Conservation (phyloP, 2,329 filamentous ascomycete genomes). For the Triangularia setosa region DNA sequence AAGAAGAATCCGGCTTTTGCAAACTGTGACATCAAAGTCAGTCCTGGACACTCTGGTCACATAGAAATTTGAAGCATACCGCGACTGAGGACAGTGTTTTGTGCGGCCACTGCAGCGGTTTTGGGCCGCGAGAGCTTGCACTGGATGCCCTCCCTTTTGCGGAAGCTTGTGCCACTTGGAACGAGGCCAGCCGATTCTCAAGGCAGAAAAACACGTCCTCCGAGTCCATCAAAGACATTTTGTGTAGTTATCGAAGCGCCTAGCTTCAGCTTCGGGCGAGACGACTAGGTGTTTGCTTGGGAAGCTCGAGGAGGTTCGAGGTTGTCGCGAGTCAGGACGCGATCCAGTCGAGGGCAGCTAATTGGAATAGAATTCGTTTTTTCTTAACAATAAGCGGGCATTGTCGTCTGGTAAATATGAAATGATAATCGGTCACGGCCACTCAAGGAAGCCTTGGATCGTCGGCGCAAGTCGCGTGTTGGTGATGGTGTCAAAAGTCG, state of each 20-base stretch:
- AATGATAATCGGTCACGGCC: background rate
- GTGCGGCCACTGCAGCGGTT: constrained; percentile 74
- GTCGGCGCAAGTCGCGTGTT: background rate
- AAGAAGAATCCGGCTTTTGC: constrained; percentile 91
- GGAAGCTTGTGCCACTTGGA: constrained; percentile 60
- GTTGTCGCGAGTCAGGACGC: background rate
- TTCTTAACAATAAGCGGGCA: background rate
- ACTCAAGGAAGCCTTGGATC: background rate
- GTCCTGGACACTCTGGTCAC: constrained; percentile 22
- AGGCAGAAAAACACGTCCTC: constrained; percentile 41
- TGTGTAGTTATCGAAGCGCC: background rate
- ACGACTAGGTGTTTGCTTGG: background rate
- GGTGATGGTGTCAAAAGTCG: background rate
- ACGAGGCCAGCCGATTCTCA: constrained; percentile 76
- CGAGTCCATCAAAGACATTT: constrained; percentile 17
- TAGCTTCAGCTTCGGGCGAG: too few relatives aligned
- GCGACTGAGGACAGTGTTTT: constrained; percentile 60
- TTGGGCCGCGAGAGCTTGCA: constrained; percentile 54
- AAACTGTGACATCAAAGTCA: constrained; percentile 52
- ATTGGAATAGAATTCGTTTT: background rate
- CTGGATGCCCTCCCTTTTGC: constrained; percentile 47
- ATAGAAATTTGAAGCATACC: constrained; percentile 42
- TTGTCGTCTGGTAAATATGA: background rate
- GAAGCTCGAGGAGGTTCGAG: background rate
- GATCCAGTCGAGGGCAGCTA: background rate